Evolutionary conservation across 1,284 basidiomycete species (phyloP).

Genomic region (Sporisorium sorghi): DNA sequence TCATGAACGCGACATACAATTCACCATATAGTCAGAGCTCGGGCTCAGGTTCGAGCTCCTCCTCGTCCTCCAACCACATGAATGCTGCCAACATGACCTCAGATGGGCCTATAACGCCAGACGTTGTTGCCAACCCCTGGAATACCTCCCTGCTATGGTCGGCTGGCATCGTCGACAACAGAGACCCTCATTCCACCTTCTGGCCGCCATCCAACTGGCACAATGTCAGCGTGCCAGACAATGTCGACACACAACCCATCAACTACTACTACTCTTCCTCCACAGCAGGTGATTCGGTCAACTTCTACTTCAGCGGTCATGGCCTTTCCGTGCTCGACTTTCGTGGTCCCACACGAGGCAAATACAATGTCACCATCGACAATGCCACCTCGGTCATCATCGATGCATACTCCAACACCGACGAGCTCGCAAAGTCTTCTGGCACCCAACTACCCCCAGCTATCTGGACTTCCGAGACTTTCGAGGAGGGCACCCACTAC

Average conservation of each 20-base stretch:
- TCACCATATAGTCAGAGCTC: neutral
- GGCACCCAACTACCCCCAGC: conserved; percentile 27
- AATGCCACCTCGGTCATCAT: conserved; percentile 23
- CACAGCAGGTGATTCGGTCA: conserved; percentile 28
- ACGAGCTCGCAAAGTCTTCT: conserved; percentile 22
- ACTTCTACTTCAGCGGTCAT: conserved; percentile 35
- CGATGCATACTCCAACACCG: conserved; percentile 27
- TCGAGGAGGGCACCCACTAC: conserved; percentile 29
- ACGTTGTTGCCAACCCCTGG: conserved; percentile 47
- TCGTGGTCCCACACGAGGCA: conserved; percentile 28
- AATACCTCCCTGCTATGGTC: conserved; percentile 49
- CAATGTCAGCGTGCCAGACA: conserved; percentile 23
- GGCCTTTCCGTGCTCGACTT: conserved; percentile 45
- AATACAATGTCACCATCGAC: conserved; percentile 42
- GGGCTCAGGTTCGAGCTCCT: too few species aligned
- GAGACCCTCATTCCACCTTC: conserved; percentile 40
- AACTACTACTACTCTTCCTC: conserved; percentile 32
- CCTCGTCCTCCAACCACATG: neutral
- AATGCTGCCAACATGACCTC: neutral
- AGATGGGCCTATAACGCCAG: conserved; percentile 13
- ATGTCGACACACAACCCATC: conserved; percentile 39
- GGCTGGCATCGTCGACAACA: conserved; percentile 32
- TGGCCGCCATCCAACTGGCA: conserved; percentile 23
- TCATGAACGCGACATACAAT: conserved; percentile 6
- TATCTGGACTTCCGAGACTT: conserved; percentile 40